Conservation (phyloP, 202 grass and related monocot genomes). For the Alloteropsis angusta region DNA sequence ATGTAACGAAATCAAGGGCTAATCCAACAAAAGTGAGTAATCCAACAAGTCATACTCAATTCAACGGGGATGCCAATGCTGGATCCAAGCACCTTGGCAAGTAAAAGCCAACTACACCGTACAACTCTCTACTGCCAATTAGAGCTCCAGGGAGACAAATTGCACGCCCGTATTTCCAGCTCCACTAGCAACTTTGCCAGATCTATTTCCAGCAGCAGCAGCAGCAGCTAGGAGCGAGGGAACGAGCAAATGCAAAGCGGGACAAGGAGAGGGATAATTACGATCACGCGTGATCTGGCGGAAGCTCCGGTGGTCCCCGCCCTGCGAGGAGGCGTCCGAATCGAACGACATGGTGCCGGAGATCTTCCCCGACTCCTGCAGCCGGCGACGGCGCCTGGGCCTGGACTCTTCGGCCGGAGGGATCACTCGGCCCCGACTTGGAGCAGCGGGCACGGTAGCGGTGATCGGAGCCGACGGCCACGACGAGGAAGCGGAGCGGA, state of each 20-base stretch:
- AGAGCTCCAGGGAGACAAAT: constrained; percentile 7
- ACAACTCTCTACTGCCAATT: not conserved
- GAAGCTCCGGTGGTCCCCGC: constrained; percentile 53
- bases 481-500: not conserved
- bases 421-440: constrained; percentile 25
- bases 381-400: not conserved
- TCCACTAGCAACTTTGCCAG: constrained; percentile 17
- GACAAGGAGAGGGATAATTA: constrained; percentile 26
- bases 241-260: constrained; percentile 14
- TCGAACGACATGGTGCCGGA: constrained; percentile 57
- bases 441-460: not conserved
- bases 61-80: constrained; percentile 19
- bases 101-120: not conserved
- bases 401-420: constrained; percentile 1
- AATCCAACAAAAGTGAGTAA: too few relatives aligned
- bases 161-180: not conserved
- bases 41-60: not conserved
- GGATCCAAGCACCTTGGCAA: not conserved
- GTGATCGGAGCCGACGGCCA: not conserved
- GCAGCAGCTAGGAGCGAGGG: not conserved
- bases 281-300: constrained; percentile 72
- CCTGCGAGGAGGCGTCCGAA: constrained; percentile 61
- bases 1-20: not conserved
- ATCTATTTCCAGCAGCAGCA: constrained; percentile 25
- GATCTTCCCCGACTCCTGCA: constrained; percentile 11